A percentile compares a stretch with the other conserved stretches of the same genome.
Conservation (phyloP, 2,329 filamentous ascomycete species). For the Scolecobasidium constrictum region DNA sequence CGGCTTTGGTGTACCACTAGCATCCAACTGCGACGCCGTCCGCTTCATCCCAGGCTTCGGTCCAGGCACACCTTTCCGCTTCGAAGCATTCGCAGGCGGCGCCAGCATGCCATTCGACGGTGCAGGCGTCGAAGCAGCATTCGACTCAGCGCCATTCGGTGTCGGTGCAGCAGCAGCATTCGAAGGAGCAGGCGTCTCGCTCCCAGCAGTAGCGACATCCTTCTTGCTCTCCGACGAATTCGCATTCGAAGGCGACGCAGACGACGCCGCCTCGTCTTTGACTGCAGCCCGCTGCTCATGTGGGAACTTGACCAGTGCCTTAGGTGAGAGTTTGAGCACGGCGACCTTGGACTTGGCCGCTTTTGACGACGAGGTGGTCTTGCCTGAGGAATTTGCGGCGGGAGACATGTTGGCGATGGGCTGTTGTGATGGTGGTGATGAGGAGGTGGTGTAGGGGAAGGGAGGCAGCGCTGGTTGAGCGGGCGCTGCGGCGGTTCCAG, state of each 20-base stretch:
- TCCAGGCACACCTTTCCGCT: conserved; percentile 68
- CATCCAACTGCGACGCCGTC: conserved; percentile 32
- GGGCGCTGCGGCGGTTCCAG: neutral
- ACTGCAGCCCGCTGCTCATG: neutral
- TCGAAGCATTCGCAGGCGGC: conserved; percentile 21
- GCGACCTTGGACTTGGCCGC: conserved; percentile 1
- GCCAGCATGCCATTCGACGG: conserved; percentile 1
- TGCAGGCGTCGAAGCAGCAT: conserved; percentile 2
- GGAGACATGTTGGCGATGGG: neutral
- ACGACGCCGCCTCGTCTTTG: neutral
- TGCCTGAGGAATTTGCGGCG: neutral
- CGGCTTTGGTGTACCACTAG: conserved; percentile 55
- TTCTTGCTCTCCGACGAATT: neutral
- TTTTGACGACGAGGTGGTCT: neutral
- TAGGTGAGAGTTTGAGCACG: neutral
- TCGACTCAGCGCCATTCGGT: neutral
- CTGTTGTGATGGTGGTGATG: neutral
- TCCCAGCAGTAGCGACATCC: neutral
- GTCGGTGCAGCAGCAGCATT: neutral
- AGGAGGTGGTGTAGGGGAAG: neutral
- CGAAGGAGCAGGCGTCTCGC: neutral
- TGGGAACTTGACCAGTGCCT: neutral
- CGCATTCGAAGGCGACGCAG: neutral
- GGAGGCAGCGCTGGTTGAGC: neutral
- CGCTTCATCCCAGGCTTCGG: conserved; percentile 55